Base-by-base conservation (phyloP, 73 alveolate species). In the Chromera velia region DNA sequence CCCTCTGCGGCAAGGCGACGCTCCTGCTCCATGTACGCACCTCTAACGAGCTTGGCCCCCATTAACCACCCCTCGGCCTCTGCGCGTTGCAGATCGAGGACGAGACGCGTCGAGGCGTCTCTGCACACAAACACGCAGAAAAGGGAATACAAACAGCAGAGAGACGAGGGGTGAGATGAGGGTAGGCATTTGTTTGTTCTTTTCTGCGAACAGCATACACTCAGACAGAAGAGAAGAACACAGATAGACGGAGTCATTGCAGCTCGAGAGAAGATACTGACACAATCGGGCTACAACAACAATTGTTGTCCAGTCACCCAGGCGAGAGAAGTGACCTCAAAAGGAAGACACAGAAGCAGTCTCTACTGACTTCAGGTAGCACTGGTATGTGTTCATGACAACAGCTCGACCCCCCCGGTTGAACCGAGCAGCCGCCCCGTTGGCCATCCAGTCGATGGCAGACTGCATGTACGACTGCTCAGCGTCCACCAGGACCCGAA, bases 1-100 rank as follows among this genome's bases (percentile, higher is more conserved):
- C 68, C 24, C 66, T 78, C 73, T 33, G 63, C 40, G 0, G 96
- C 96, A 9, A 90, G 69, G 69, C 90, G 83, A 34, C 91, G 80
- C 83, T 90, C 96, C 70, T 90, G 93, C 33, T 71, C 70, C 91
- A 90, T 88, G 78, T 90, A 90, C n/a, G 96, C 96, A 32, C 96
- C 96, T 83, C 96, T 71, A 32, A 90, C 87, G 26, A 90, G 83
- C 55, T 90, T 90, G 26, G 88, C 48, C 10, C 96, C 96, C 7
- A 75, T 4, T 9, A 68, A 46, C 30, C 77, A 74, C 18, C 84
- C 88, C 9, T 72, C 73, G 31, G 47, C 70, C 75, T 82, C 72
- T 28, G 91, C 75, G 31, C 87, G 67, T 9, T 65, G 74, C 10
- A 83, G 66, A 40, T 82, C 93, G n/a, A 76, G 45, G 7, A 72